Percentiles rank a stretch among this genome's conserved stretches.
phyloP scores from a whole-genome alignment of 495 filamentous ascomycete species.

The Evernia prunastri region DNA sequence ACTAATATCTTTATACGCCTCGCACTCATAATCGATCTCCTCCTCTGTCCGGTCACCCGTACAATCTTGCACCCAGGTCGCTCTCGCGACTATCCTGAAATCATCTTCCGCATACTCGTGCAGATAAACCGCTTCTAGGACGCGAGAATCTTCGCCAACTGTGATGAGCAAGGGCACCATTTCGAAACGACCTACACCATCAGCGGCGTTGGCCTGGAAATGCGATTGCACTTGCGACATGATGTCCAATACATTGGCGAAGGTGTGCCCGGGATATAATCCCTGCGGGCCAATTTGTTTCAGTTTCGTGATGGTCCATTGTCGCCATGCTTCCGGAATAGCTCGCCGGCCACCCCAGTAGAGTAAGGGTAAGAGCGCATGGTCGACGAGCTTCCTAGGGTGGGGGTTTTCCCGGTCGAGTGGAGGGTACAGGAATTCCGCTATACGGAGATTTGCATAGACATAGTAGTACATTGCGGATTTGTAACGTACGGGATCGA shows the following conservation, averaged over 20 bases:
- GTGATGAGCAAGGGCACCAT: conserved; percentile 5
- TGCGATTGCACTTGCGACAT: neutral
- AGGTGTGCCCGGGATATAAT: neutral
- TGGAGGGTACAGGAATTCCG: neutral
- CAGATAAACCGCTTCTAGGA: neutral
- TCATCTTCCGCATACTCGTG: neutral
- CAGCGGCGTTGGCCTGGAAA: neutral
- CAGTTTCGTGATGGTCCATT: neutral
- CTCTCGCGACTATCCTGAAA: conserved; percentile 1
- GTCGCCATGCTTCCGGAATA: neutral
- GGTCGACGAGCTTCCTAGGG: neutral
- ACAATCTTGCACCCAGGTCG: neutral
- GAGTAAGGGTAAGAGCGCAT: neutral
- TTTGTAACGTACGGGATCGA: neutral
- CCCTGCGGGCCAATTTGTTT: neutral
- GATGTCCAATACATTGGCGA: conserved; percentile 1
- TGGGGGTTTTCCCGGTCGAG: neutral
- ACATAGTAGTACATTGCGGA: conserved; percentile 1
- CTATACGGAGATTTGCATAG: neutral
- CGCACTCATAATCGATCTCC: neutral
- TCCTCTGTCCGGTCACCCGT: neutral
- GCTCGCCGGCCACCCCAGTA: conserved; percentile 3
- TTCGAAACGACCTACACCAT: neutral
- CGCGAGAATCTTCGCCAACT: neutral
- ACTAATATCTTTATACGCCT: neutral